Conservation (phyloP, 2,329 filamentous ascomycete species). For the Colletotrichum acutatum region DNA sequence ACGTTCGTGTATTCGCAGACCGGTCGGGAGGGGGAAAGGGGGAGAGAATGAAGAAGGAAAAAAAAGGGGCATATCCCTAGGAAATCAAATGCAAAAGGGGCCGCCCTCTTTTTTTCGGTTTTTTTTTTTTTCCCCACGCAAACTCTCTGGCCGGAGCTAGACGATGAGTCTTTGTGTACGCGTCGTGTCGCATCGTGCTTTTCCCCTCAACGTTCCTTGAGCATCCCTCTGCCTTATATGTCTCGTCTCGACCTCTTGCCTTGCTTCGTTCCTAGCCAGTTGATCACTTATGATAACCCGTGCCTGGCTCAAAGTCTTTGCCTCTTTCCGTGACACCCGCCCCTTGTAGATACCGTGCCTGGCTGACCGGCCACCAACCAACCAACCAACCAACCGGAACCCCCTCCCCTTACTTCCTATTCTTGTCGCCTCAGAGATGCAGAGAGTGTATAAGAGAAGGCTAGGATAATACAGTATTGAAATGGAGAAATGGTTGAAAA, state of each 20-base stretch:
- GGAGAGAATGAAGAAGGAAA: neutral
- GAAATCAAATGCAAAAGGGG: constrained; percentile 35
- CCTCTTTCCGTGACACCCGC: neutral
- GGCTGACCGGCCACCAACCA: constrained; percentile 1
- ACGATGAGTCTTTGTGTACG: too few species aligned
- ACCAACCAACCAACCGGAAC: neutral
- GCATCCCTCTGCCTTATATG: neutral
- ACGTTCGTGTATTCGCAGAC: constrained; percentile 15
- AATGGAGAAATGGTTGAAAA: neutral
- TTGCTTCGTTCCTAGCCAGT: neutral
- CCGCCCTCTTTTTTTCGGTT: constrained; percentile 19
- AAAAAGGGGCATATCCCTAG: constrained; percentile 20
- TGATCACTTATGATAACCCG: constrained; percentile 5
- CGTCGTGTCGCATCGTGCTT: neutral
- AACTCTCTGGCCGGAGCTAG: constrained; percentile 17
- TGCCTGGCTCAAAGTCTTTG: neutral
- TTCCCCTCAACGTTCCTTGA: constrained; percentile 17
- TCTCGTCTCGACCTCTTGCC: neutral
- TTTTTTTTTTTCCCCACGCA: neutral
- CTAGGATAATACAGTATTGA: constrained; percentile 22
- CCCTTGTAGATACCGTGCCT: neutral
- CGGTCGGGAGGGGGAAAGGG: neutral
- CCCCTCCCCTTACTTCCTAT: neutral
- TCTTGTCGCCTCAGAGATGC: constrained; percentile 1
- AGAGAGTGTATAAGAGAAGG: constrained; percentile 9